Evolutionary conservation across 2,329 filamentous ascomycete genomes (phyloP).

Genomic region (Xylariaceae sp.): DNA sequence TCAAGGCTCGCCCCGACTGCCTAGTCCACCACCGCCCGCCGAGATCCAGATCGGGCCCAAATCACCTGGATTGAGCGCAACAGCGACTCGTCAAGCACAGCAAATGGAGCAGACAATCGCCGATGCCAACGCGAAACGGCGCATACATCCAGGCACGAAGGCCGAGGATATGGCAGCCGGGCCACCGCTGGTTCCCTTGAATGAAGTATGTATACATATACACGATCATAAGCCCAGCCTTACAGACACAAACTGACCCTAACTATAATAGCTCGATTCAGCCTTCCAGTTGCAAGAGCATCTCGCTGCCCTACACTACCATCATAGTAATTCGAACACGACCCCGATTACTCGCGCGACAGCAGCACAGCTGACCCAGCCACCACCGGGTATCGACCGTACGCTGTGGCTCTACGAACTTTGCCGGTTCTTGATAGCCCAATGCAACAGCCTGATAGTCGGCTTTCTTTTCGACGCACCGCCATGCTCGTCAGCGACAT

Average conservation of each 20-base stretch:
- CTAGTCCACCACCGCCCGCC: conserved; percentile 88
- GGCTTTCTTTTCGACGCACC: conserved; percentile 89
- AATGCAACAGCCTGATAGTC: conserved; percentile 88
- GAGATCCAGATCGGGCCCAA: conserved; percentile 87
- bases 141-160: conserved; percentile 89
- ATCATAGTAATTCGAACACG: conserved; percentile 65
- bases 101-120: conserved; percentile 60
- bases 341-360: conserved; percentile 71
- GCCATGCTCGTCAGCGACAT: conserved; percentile 83
- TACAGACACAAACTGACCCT: background rate
- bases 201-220: conserved; percentile 57
- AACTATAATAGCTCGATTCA: conserved; percentile 75
- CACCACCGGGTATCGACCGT: conserved; percentile 76
- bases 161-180: conserved; percentile 90
- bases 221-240: background rate
- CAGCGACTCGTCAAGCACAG: conserved; percentile 52
- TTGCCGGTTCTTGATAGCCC: conserved; percentile 89
- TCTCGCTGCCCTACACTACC: conserved; percentile 84
- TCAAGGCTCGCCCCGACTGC: conserved; percentile 84
- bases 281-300: conserved; percentile 97
- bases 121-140: conserved; percentile 71
- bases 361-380: conserved; percentile 70
- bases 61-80: conserved; percentile 51
- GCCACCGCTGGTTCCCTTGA: conserved; percentile 79
- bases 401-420: conserved; percentile 97